Evolutionary conservation across 805 yeast species (phyloP).

Genomic region (Candida railenensis): DNA sequence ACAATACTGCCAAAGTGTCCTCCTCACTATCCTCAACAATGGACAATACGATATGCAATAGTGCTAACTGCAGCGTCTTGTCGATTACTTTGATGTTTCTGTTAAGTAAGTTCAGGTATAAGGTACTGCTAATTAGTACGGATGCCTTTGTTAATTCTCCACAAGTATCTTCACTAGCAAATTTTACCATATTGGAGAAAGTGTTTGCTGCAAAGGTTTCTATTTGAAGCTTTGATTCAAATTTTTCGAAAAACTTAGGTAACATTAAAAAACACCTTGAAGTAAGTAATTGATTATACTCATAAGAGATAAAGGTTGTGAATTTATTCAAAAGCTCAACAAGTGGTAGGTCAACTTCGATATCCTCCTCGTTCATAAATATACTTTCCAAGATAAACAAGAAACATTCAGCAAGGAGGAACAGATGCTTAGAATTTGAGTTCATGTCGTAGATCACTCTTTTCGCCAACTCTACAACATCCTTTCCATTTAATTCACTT

Average conservation of each 20-base stretch:
- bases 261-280: constrained; percentile 50
- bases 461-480: constrained; percentile 23
- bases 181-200: constrained; percentile 24
- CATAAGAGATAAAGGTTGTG: constrained; percentile 12
- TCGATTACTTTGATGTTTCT: neutral
- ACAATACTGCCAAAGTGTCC: constrained; percentile 71
- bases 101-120: constrained; percentile 36
- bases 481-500: constrained; percentile 44
- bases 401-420: constrained; percentile 40
- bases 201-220: constrained; percentile 29
- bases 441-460: constrained; percentile 14
- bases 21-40: constrained; percentile 67
- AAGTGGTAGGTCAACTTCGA: constrained; percentile 17
- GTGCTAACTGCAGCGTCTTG: constrained; percentile 25
- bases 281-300: constrained; percentile 32
- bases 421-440: constrained; percentile 9
- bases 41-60: constrained; percentile 39
- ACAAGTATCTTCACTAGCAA: constrained; percentile 12
- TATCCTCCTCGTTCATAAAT: constrained; percentile 35
- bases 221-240: constrained; percentile 32
- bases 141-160: constrained; percentile 25
- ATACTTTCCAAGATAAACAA: constrained; percentile 40
- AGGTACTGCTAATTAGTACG: constrained; percentile 52
- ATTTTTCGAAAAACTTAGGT: constrained; percentile 59
- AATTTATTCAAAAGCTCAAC: constrained; percentile 18